phyloP scores from a whole-genome alignment of 805 yeast species.

The Cyberlindnera xylosilytica region DNA sequence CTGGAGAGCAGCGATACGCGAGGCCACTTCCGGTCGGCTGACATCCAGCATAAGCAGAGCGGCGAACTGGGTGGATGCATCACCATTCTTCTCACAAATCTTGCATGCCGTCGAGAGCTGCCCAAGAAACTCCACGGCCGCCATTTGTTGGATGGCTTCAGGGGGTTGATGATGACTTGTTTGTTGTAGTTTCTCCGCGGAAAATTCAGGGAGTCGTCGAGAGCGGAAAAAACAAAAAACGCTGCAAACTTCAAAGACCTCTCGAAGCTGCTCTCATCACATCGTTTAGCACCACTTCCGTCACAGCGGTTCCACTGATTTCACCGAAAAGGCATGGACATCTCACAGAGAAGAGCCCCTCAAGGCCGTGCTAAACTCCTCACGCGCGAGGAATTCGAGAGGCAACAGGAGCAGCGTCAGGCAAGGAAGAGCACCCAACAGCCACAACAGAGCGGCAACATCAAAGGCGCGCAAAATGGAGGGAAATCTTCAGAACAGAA shows the following conservation, averaged over 20 bases:
- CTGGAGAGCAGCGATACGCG: conserved; percentile 16
- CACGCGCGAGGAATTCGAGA: conserved; percentile 11
- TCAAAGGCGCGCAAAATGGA: not conserved
- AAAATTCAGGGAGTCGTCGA: not conserved
- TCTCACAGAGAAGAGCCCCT: conserved; percentile 12
- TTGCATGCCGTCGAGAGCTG: not conserved
- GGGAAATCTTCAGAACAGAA: too few relatives aligned
- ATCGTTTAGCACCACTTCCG: not conserved
- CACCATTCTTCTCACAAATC: not conserved
- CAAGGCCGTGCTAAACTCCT: conserved; percentile 4
- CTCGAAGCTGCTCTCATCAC: too few relatives aligned
- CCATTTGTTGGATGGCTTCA: too few relatives aligned
- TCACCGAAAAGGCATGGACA: too few relatives aligned
- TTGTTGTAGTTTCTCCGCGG: not conserved
- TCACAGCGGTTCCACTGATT: too few relatives aligned
- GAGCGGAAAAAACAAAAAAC: too few relatives aligned
- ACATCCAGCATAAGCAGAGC: conserved; percentile 16
- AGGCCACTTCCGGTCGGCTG: conserved; percentile 1
- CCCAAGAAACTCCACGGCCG: not conserved
- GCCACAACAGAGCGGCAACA: too few relatives aligned
- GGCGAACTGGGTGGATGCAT: conserved; percentile 7
- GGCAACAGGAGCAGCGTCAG: conserved; percentile 11
- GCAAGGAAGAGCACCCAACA: not conserved
- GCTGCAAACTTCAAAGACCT: too few relatives aligned
- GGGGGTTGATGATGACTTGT: too few relatives aligned